phyloP scores from a whole-genome alignment of 2,329 filamentous ascomycete genomes.

The Sclerotinia sclerotiorum region DNA sequence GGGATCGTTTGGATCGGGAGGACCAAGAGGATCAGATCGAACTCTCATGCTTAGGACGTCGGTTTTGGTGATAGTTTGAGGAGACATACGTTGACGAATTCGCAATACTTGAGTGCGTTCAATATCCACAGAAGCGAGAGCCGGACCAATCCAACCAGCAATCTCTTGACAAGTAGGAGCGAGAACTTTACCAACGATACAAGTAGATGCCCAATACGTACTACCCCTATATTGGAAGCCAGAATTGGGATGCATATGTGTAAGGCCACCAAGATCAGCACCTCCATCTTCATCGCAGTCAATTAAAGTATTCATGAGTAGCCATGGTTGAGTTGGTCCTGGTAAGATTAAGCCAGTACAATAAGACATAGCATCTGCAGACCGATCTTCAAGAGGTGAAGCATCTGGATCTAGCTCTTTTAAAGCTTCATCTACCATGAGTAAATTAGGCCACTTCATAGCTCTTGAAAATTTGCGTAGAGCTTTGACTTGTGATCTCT shows the following conservation, averaged over 20 bases:
- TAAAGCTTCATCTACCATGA: conserved; percentile 61
- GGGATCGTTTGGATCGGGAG: conserved; percentile 48
- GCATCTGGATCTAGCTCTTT: conserved; percentile 54
- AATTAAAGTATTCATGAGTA: conserved; percentile 76
- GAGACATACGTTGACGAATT: conserved; percentile 60
- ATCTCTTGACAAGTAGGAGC: conserved; percentile 69
- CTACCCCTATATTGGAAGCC: conserved; percentile 77
- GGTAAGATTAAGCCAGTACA: conserved; percentile 73
- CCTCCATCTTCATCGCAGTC: conserved; percentile 71
- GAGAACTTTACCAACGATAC: conserved; percentile 73
- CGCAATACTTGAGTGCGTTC: conserved; percentile 68
- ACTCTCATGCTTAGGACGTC: conserved; percentile 66
- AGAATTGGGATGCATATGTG: conserved; percentile 65
- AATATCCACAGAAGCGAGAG: conserved; percentile 65
- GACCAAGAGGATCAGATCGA: conserved; percentile 68
- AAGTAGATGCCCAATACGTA: conserved; percentile 73
- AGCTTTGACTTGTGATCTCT: conserved; percentile 68
- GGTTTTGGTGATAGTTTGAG: conserved; percentile 54
- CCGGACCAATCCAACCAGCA: conserved; percentile 74
- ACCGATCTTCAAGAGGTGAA: conserved; percentile 57
- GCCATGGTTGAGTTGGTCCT: conserved; percentile 67
- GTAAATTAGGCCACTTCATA: conserved; percentile 76
- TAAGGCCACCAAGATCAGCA: conserved; percentile 63
- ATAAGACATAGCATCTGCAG: conserved; percentile 74
- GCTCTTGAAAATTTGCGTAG: conserved; percentile 66